Conservation (phyloP, 2,329 filamentous ascomycete genomes). For the Ophiostoma triangulosporum region DNA sequence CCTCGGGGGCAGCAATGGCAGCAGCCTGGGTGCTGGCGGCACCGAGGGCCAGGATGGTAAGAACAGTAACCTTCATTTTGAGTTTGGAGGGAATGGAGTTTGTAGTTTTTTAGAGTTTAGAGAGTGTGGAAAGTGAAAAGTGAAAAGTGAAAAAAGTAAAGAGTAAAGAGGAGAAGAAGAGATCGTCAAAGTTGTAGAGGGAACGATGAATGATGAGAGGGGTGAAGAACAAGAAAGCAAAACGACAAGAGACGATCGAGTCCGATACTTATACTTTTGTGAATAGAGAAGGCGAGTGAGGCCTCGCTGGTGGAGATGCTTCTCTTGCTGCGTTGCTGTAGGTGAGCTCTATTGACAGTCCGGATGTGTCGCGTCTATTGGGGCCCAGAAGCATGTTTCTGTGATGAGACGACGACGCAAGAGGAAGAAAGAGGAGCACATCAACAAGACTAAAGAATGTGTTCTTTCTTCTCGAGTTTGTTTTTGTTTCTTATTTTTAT, state of each 20-base stretch:
- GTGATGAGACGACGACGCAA: no score
- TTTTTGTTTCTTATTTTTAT: no score
- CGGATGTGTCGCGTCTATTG: slow-evolving; percentile 2
- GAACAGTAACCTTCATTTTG: slow-evolving; percentile 12
- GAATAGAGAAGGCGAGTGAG: neutral
- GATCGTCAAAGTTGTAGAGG: neutral
- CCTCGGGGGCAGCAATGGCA: slow-evolving; percentile 11
- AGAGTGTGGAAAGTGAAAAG: neutral
- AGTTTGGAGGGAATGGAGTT: neutral
- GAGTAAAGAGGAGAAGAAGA: neutral
- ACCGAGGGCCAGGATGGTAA: slow-evolving; percentile 13
- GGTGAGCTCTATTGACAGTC: neutral
- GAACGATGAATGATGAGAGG: neutral
- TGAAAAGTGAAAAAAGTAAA: neutral
- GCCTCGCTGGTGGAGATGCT: neutral
- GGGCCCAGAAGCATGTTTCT: no score
- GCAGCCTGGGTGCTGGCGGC: slow-evolving; percentile 11
- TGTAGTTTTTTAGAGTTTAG: neutral
- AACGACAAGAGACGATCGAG: neutral
- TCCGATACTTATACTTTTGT: neutral
- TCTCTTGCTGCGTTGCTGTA: no score
- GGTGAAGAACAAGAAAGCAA: neutral
- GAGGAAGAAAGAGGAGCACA: no score
- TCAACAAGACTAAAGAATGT: no score
- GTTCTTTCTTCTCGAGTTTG: no score